These are phyloP conservation scores for Rhypophila decipiens DNA, from an alignment of 495 filamentous ascomycete genomes.

Conservation along the genomic window DNA sequence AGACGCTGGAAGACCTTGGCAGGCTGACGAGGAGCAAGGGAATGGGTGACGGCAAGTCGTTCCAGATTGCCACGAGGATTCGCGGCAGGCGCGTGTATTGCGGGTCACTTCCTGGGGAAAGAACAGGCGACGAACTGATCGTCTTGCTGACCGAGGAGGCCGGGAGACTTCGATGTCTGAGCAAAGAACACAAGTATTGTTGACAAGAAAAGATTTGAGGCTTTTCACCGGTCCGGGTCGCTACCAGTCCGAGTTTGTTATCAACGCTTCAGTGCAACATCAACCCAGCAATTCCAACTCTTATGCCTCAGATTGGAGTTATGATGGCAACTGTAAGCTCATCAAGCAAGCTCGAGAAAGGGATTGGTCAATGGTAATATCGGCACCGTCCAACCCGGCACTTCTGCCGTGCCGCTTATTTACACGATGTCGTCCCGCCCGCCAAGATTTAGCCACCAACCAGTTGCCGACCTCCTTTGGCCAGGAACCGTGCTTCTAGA, in stretches of 20 bases:
- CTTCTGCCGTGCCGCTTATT: not conserved
- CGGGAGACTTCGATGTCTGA: slow-evolving; percentile 4
- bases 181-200: slow-evolving; percentile 1
- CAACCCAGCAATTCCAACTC: not conserved
- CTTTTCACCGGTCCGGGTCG: not conserved
- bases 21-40: slow-evolving; percentile 5
- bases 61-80: not conserved
- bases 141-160: slow-evolving; percentile 7
- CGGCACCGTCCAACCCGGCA: not conserved
- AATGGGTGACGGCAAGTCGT: slow-evolving; percentile 1
- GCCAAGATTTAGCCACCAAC: not conserved
- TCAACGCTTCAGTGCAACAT: not conserved
- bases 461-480: not conserved
- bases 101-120: slow-evolving; percentile 5
- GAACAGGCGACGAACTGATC: slow-evolving; percentile 1
- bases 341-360: not conserved
- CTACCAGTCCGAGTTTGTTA: not conserved
- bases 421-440: not conserved
- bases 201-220: not conserved
- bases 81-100: slow-evolving; percentile 4
- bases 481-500: too few relatives aligned
- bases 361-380: not conserved
- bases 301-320: not conserved
- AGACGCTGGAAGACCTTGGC: slow-evolving; percentile 6
- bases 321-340: not conserved